Percentiles rank a stretch among this genome's conserved stretches.
These are phyloP conservation scores for Ceratocystis cubensis DNA, from an alignment of 2,329 filamentous ascomycete genomes.

Conservation along the genomic window DNA sequence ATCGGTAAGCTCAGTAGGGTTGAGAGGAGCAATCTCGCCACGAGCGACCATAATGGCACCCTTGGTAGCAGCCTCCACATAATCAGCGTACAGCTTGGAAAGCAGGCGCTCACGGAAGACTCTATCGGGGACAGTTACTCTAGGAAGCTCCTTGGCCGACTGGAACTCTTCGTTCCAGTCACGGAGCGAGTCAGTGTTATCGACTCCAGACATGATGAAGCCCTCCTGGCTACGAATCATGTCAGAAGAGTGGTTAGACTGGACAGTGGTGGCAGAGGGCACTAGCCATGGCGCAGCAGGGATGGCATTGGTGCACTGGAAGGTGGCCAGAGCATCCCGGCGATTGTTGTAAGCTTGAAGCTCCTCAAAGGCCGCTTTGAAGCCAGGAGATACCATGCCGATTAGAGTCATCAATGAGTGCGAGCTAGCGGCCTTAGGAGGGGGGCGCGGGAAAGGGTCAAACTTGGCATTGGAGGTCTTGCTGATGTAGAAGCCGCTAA, in stretches of 20 bases:
- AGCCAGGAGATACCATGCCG: constrained; percentile 68
- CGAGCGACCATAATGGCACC: constrained; percentile 85
- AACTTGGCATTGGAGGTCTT: constrained; percentile 93
- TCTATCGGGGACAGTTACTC: constrained; percentile 85
- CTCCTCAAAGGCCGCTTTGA: constrained; percentile 59
- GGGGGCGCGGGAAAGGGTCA: constrained; percentile 68
- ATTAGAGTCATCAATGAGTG: constrained; percentile 82
- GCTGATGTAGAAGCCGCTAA: constrained; percentile 94
- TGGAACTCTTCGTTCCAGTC: constrained; percentile 99
- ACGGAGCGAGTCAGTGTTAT: constrained; percentile 84
- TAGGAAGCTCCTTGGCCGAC: constrained; percentile 85
- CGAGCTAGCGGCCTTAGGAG: constrained; percentile 64
- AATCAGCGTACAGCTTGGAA: constrained; percentile 94
- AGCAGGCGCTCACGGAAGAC: constrained; percentile 90
- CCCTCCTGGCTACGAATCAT: constrained; percentile 84
- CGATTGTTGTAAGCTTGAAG: constrained; percentile 75
- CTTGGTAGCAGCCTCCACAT: constrained; percentile 85
- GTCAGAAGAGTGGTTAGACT: constrained; percentile 65
- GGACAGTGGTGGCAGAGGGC: constrained; percentile 49
- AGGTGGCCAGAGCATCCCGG: constrained; percentile 79
- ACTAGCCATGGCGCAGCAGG: constrained; percentile 89
- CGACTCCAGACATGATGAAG: constrained; percentile 76
- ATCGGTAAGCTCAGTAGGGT: constrained; percentile 83
- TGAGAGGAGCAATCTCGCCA: constrained; percentile 83
- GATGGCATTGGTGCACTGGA: constrained; percentile 90